phyloP scores from a whole-genome alignment of 2,329 filamentous ascomycete species.

The Zasmidium angulare region DNA sequence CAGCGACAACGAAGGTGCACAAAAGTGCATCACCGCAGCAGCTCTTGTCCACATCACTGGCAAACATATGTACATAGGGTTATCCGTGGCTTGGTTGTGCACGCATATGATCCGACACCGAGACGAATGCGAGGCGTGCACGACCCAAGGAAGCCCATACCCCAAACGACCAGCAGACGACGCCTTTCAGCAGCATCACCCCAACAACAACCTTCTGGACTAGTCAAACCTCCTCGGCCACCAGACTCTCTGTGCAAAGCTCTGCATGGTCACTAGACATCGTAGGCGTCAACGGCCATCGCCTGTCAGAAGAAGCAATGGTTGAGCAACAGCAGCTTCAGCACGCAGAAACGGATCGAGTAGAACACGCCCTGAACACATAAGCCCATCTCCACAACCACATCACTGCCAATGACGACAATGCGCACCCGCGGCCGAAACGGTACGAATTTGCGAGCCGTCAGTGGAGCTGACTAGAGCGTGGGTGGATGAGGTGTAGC shows the following conservation, averaged over 20 bases:
- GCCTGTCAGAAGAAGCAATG: no score
- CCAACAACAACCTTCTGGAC: not conserved
- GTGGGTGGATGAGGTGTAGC: not conserved
- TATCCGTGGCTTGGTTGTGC: not conserved
- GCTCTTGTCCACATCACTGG: not conserved
- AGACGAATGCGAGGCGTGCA: not conserved
- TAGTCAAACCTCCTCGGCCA: not conserved
- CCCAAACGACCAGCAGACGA: not conserved
- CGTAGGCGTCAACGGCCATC: no score
- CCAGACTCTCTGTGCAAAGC: no score
- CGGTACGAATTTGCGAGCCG: not conserved
- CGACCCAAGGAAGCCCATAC: not conserved
- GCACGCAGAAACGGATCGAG: no score
- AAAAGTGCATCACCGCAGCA: not conserved
- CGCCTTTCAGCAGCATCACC: not conserved
- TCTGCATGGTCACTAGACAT: no score
- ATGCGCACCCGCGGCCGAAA: not conserved
- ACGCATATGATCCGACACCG: not conserved
- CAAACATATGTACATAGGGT: not conserved
- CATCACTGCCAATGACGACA: no score
- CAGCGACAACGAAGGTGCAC: not conserved
- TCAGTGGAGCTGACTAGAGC: not conserved
- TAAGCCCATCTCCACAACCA: not conserved
- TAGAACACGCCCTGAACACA: no score
- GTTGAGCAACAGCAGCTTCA: no score